These are phyloP conservation scores for Breviolum minutum DNA, from an alignment of 73 alveolate genomes.

Conservation along the genomic window DNA sequence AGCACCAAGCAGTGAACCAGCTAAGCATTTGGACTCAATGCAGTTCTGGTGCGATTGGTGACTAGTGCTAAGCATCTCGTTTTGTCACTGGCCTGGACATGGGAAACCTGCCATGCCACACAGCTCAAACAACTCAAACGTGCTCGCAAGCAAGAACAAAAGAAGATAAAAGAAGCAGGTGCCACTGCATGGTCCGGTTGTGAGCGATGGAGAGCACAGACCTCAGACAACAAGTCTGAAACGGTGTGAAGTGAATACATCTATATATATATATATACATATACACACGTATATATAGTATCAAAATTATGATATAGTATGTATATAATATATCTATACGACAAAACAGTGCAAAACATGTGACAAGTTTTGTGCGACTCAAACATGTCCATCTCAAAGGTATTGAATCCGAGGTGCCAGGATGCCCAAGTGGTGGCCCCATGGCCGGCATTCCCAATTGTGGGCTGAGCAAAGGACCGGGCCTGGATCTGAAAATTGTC, in stretches of 20 bases:
- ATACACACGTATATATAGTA: too few relatives aligned
- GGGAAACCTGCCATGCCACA: not conserved
- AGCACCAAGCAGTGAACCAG: too few relatives aligned
- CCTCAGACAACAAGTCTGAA: not conserved
- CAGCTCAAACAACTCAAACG: too few relatives aligned
- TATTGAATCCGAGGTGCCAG: constrained; percentile 18
- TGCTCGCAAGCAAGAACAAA: too few relatives aligned
- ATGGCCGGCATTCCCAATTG: constrained; percentile 12
- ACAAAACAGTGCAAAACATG: not conserved
- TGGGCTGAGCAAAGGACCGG: constrained; percentile 27
- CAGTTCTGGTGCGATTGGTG: not conserved
- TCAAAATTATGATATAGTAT: too few relatives aligned
- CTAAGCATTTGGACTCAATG: too few relatives aligned
- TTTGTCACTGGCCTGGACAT: not conserved
- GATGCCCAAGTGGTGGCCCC: constrained; percentile 49
- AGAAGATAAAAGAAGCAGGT: not conserved
- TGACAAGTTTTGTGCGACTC: not conserved
- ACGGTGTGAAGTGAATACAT: too few relatives aligned
- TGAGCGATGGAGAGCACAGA: constrained; percentile 8
- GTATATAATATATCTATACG: too few relatives aligned
- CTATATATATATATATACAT: too few relatives aligned
- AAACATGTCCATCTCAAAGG: too few relatives aligned
- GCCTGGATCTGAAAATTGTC: not conserved
- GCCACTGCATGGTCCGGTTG: constrained; percentile 1
- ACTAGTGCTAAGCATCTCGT: not conserved